Evolutionary conservation across 208 protist genomes (phyloP).

Genomic region (Leishmania tarentolae): DNA sequence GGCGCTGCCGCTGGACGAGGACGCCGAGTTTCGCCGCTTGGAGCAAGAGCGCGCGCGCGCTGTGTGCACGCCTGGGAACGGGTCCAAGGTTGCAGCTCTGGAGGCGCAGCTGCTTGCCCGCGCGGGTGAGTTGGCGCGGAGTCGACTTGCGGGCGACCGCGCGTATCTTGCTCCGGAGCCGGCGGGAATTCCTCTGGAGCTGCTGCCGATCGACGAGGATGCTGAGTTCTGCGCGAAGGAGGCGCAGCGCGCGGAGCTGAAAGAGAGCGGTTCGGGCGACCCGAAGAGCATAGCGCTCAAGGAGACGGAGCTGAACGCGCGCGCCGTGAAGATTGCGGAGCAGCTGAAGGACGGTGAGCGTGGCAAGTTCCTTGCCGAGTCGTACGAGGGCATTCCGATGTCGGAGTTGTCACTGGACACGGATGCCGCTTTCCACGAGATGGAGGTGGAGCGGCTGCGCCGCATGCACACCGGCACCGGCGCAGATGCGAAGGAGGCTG

Average conservation of each 20-base stretch:
- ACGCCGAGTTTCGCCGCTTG: slow-evolving; percentile 46
- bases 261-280: slow-evolving; percentile 25
- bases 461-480: slow-evolving; percentile 26
- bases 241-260: slow-evolving; percentile 53
- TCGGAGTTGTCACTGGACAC: slow-evolving; percentile 53
- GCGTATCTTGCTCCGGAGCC: slow-evolving; percentile 43
- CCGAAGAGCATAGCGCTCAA: slow-evolving; percentile 42
- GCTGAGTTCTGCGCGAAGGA: slow-evolving; percentile 48
- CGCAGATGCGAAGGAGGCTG: slow-evolving; percentile 19
- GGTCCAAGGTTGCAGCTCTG: slow-evolving; percentile 23
- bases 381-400: slow-evolving; percentile 58
- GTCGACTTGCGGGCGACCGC: slow-evolving; percentile 32
- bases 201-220: slow-evolving; percentile 50
- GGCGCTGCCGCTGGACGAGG: slow-evolving; percentile 53
- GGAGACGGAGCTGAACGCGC: slow-evolving; percentile 61
- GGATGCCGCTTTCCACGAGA: slow-evolving; percentile 54
- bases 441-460: slow-evolving; percentile 46
- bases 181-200: slow-evolving; percentile 49
- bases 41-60: slow-evolving; percentile 44
- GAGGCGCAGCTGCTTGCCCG: slow-evolving; percentile 50
- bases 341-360: slow-evolving; percentile 52
- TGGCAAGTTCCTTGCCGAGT: too few relatives aligned
- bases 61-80: slow-evolving; percentile 32
- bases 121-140: slow-evolving; percentile 39
- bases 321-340: slow-evolving; percentile 59